Base-by-base conservation (phyloP, 352 stramenopile species). In the Globisporangium polare region DNA sequence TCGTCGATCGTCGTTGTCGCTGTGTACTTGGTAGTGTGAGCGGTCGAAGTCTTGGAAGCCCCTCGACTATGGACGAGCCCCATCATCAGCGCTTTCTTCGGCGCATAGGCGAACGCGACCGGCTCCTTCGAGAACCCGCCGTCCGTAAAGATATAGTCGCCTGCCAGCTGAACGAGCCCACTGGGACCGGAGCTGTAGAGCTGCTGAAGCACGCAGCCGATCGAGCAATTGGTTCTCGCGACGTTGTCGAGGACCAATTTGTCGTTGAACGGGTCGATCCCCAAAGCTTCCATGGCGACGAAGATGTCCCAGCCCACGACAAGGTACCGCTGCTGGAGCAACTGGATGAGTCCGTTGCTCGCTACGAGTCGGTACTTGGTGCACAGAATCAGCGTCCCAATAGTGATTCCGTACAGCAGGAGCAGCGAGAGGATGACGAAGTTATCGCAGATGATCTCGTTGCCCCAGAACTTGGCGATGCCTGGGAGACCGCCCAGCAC, bases 151-250 rank as follows among this genome's bases (percentile, higher is more conserved):
- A 86, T 49, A 56, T 77, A 82, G 67, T 86, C 79, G 37, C 68
- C 75, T 20, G 74, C 73, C 20, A 86, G 51, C 18, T 72, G 61
- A 8, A 85, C 60, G 10, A 69, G 63, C 4, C 68, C 77, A 15
- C 79, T 89, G 4, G 77, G 75, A 18, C 79, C 77, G 0, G 75
- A 86, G 31, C 66, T 56, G 26, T 82, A 86, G 41, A 89, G 43
- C 55, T 77, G 65, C 51, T 85, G 74, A 2, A 86, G 53, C 20
- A 88, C n/a, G 18, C 68, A 72, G 0, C 74, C 76, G 3, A 85
- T 45, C 2, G 65, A 71, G 10, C 67, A 83, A 37, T 74, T 78
- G 10, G 74, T 73, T 6, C 37, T 31, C 3, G 58, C 65, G 13
- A 63, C 54, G 26, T 66, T 52, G 29, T 75, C 47, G n/a, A 74